A percentile compares a stretch with the other conserved stretches of the same genome.
Conservation (phyloP, 2,329 filamentous ascomycete genomes). For the Penicillium sp. region DNA sequence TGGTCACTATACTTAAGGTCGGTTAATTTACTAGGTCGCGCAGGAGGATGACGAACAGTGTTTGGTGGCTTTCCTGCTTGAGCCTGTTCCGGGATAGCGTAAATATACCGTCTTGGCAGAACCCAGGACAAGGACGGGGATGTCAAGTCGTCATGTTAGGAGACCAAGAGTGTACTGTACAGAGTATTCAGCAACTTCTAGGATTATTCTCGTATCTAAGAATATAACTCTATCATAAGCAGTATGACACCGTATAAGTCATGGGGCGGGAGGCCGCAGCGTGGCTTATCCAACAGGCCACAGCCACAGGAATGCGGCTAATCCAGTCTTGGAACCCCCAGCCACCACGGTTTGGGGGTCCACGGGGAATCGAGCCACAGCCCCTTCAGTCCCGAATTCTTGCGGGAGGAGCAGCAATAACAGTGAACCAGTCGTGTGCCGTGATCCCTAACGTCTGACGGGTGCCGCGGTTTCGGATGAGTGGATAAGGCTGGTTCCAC, state of each 20-base stretch:
- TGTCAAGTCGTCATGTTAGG: no score
- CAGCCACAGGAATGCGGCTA: not conserved
- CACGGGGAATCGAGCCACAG: not conserved
- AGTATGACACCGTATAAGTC: not conserved
- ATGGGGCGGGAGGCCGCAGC: not conserved
- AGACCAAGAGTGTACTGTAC: no score
- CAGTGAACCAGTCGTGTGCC: constrained; percentile 8
- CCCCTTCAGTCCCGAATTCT: not conserved
- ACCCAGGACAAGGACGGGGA: no score
- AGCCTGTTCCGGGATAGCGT: no score
- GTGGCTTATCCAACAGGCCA: not conserved
- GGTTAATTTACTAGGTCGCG: no score
- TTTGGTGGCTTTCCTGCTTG: no score
- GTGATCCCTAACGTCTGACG: not conserved
- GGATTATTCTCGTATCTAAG: not conserved
- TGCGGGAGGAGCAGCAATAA: not conserved
- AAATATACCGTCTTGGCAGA: no score
- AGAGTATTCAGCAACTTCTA: no score
- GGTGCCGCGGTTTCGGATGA: constrained; percentile 6
- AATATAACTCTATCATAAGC: not conserved
- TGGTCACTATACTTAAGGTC: no score
- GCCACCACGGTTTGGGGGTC: not conserved
- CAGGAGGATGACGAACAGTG: no score
- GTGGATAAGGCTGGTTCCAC: constrained; percentile 4
- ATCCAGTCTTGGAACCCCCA: not conserved